A percentile compares a stretch with the other conserved stretches of the same genome.
Conservation (phyloP, 371 early-diverging fungal species). For the Fennellomyces sp. region DNA sequence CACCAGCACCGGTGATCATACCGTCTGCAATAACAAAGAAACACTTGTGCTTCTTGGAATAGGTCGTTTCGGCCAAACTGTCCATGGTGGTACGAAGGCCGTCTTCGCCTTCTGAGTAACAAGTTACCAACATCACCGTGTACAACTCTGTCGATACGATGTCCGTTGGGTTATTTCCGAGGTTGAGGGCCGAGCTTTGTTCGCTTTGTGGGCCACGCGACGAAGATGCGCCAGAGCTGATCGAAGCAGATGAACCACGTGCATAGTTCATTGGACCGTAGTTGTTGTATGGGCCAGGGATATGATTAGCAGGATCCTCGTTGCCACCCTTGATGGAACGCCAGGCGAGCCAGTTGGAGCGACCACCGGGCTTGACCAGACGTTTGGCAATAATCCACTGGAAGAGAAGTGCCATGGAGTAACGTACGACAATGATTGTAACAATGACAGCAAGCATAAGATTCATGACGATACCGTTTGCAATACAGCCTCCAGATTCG, state of each 20-base stretch:
- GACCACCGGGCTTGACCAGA: conserved; percentile 50
- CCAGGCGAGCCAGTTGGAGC: conserved; percentile 54
- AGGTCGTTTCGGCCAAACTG: conserved; percentile 75
- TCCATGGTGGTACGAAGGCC: conserved; percentile 83
- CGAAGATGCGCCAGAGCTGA: conserved; percentile 21
- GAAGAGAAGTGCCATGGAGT: conserved; percentile 64
- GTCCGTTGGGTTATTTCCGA: conserved; percentile 29
- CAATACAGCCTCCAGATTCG: conserved; percentile 59
- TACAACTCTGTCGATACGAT: conserved; percentile 52
- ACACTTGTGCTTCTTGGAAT: conserved; percentile 57
- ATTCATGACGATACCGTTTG: conserved; percentile 52
- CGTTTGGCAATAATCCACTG: conserved; percentile 57
- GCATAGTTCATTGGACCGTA: conserved; percentile 32
- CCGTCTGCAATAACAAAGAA: conserved; percentile 55
- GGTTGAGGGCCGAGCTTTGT: conserved; percentile 18
- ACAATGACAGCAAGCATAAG: conserved; percentile 50
- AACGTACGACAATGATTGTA: conserved; percentile 49
- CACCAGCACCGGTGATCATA: conserved; percentile 53
- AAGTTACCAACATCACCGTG: conserved; percentile 67
- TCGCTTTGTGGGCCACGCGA: conserved; percentile 30
- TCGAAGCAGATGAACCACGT: conserved; percentile 18
- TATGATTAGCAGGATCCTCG: conserved; percentile 50
- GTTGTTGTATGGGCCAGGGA: conserved; percentile 48
- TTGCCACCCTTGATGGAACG: conserved; percentile 54
- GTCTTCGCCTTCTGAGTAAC: conserved; percentile 81